Base-by-base conservation (phyloP, 352 stramenopile genomes). In the Plasmopara viticola region DNA sequence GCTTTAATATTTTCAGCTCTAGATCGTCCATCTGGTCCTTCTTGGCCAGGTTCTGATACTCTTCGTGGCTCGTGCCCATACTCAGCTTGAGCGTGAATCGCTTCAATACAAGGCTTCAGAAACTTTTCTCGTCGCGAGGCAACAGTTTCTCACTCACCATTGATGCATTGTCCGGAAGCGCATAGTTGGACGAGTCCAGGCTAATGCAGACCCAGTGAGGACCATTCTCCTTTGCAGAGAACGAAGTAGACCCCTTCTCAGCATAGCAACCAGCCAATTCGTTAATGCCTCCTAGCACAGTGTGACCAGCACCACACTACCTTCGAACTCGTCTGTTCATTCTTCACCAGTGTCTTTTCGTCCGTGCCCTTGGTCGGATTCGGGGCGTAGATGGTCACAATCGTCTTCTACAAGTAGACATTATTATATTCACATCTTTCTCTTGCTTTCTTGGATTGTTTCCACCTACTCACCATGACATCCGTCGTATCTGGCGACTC, bases 401-500 rank as follows among this genome's bases (percentile, higher is more conserved):
- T 51, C 4, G 75, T 84, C 68, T 80, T 81, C 82, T 92, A 44
- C 47, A 48, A 45, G 42, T 43, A 29, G 6, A 14, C 6, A 41
- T 25, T 0, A 25, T 43, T 17, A n/a, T 6, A 28, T 9, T 14
- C 5, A 4, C 2, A 14, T 38, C 13, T 38, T 14, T 38, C 1
- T 38, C 33, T 38, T 14, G 9, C 5, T 5, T 9, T 38, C 13
- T 9, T 38, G 33, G 1, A 14, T 50, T 8, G 30, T 4, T 40
- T 44, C 9, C 13, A 13, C 34, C 3, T 34, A 43, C 50, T 20
- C 15, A 86, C 82, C 74, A 90, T 80, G 14, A 73, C 76, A 41
- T 87, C 72, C 3, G 66, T 86, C 37, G 82, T 88, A 59, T 95
- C 84, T n/a, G 83, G 84, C 28, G 84, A 93, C 51, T 93, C 74